A percentile compares a stretch with the other conserved stretches of the same genome.
Evolutionary conservation across 768 basidiomycete species (phyloP).

Genomic region (Rubroboletus satanas): DNA sequence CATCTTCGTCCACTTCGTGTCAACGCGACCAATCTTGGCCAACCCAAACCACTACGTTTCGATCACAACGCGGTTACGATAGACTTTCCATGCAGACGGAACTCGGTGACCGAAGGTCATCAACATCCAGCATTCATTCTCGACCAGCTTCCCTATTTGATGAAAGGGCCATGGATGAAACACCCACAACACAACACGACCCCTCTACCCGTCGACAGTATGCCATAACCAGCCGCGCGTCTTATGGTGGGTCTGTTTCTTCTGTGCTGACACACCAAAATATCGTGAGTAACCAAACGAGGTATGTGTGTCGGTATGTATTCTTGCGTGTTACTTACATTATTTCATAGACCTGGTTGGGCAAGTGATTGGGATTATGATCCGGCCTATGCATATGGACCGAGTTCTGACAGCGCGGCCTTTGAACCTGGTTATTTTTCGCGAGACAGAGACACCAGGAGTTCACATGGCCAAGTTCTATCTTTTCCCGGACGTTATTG

Average conservation of each 20-base stretch:
- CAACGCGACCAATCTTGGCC: slow-evolving; percentile 5
- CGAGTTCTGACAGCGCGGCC: not conserved
- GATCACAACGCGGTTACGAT: slow-evolving; percentile 12
- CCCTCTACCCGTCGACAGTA: slow-evolving; percentile 2
- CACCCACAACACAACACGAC: not conserved
- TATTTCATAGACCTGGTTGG: slow-evolving; percentile 8
- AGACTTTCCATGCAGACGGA: slow-evolving; percentile 3
- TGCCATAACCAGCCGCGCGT: not conserved
- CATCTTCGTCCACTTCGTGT: slow-evolving; percentile 1
- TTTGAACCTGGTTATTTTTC: slow-evolving; percentile 1
- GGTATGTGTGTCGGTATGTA: slow-evolving; percentile 5
- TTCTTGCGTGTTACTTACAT: not conserved
- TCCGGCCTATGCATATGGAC: slow-evolving; percentile 6
- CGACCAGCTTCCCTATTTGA: slow-evolving; percentile 7
- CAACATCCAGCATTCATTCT: slow-evolving; percentile 10
- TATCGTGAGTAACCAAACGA: slow-evolving; percentile 1
- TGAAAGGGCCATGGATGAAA: slow-evolving; percentile 4
- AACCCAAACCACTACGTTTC: slow-evolving; percentile 4
- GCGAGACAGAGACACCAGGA: slow-evolving; percentile 3
- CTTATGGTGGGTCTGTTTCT: slow-evolving; percentile 4
- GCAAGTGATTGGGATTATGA: slow-evolving; percentile 21
- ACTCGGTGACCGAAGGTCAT: slow-evolving; percentile 8
- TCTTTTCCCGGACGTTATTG: slow-evolving; percentile 17
- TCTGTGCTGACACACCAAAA: slow-evolving; percentile 1
- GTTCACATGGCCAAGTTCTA: slow-evolving; percentile 2